A percentile compares a stretch with the other conserved stretches of the same genome.
phyloP scores from a whole-genome alignment of 257 asterid species.

The Scutellaria minor region DNA sequence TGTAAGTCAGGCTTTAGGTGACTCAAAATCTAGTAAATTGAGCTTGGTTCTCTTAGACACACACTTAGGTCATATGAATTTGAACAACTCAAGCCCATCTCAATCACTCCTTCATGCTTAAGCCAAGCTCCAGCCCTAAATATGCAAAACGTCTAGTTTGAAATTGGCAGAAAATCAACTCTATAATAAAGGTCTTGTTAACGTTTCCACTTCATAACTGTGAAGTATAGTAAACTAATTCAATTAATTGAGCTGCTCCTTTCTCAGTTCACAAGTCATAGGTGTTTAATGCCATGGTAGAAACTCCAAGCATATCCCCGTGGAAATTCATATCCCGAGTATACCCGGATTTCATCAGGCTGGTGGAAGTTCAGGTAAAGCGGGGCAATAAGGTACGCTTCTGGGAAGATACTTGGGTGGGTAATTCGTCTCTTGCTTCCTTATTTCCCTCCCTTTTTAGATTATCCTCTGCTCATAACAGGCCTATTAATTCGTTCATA shows the following conservation, averaged over 20 bases:
- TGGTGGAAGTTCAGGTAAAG: neutral
- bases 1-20: neutral
- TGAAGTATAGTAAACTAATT: neutral
- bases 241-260: neutral
- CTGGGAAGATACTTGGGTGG: neutral
- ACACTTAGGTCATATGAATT: slow-evolving; percentile 7
- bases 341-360: neutral
- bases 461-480: neutral
- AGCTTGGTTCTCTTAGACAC: slow-evolving; percentile 10
- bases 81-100: slow-evolving; percentile 20
- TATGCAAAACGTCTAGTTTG: neutral
- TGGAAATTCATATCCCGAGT: too few species aligned
- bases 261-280: slow-evolving; percentile 1
- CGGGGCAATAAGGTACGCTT: neutral
- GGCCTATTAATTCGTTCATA: neutral
- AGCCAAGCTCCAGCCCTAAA: slow-evolving; percentile 16
- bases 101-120: slow-evolving; percentile 15
- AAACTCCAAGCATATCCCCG: too few species aligned
- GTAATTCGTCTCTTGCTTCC: neutral
- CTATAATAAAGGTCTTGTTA: neutral
- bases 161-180: slow-evolving; percentile 6
- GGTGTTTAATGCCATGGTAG: neutral
- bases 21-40: slow-evolving; percentile 1
- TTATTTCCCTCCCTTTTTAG: neutral
- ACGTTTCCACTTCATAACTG: neutral